phyloP scores from a whole-genome alignment of 345 rosid species.

The Salix purpurea region DNA sequence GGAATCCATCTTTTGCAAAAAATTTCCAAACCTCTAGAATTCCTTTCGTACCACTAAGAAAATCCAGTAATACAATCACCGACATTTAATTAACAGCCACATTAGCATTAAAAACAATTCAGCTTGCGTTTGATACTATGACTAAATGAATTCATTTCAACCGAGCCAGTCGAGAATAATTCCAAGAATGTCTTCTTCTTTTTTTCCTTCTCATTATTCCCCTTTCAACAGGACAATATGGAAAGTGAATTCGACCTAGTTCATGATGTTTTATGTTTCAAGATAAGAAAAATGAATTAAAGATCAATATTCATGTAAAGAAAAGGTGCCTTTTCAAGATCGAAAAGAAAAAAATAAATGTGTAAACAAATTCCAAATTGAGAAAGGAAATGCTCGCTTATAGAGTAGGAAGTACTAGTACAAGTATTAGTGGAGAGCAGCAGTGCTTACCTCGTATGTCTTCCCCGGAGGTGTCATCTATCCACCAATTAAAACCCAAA shows the following conservation, averaged over 20 bases:
- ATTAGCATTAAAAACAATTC: neutral
- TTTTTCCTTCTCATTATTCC: neutral
- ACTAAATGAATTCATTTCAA: neutral
- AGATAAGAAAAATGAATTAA: neutral
- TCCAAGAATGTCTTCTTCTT: neutral
- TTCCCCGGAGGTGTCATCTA: constrained; percentile 73
- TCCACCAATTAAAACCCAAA: constrained; percentile 4
- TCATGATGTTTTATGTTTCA: neutral
- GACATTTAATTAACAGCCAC: neutral
- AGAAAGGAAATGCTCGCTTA: neutral
- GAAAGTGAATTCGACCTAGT: neutral
- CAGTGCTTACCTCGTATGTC: constrained; percentile 64
- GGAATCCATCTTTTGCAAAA: constrained; percentile 92
- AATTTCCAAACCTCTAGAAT: constrained; percentile 61
- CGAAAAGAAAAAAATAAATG: neutral
- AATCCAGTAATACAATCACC: constrained; percentile 1
- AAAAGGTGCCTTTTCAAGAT: neutral
- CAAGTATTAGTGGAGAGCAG: neutral
- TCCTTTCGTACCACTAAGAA: constrained; percentile 72
- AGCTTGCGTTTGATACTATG: neutral
- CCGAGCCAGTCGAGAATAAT: neutral
- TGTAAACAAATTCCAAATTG: neutral
- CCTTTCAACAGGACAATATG: neutral
- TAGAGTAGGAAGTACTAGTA: neutral
- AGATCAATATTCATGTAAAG: neutral